These are phyloP conservation scores for Leccinum broughii DNA, from an alignment of 768 basidiomycete species.

Conservation along the genomic window DNA sequence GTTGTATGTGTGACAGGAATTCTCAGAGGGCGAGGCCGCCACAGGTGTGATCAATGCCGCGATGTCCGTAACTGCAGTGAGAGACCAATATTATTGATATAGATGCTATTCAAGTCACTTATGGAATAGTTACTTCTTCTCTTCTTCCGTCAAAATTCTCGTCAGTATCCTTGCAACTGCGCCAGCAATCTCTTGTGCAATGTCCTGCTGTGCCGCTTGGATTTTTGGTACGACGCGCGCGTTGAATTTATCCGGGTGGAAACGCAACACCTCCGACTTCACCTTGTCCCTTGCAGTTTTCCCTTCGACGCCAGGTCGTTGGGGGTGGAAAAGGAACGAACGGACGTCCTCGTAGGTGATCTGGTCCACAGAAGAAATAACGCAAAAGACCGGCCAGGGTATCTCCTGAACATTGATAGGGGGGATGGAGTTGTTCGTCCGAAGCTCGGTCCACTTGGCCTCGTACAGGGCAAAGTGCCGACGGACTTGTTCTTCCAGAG, in stretches of 20 bases:
- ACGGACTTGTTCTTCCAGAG: conserved; percentile 9
- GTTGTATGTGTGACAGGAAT: not conserved
- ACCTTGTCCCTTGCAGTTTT: conserved; percentile 38
- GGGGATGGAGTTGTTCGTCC: conserved; percentile 19
- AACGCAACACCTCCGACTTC: conserved; percentile 48
- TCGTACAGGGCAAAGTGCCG: conserved; percentile 31
- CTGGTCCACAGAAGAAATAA: conserved; percentile 22
- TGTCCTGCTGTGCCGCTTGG: conserved; percentile 30
- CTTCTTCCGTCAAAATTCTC: conserved; percentile 31
- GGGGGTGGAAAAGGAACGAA: conserved; percentile 43
- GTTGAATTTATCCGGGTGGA: conserved; percentile 58
- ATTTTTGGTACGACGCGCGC: conserved; percentile 38
- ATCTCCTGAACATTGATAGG: conserved; percentile 33
- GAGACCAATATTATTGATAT: not conserved
- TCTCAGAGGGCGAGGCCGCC: not conserved
- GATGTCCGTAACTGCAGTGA: not conserved
- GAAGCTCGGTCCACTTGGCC: conserved; percentile 40
- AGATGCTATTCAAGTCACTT: not conserved
- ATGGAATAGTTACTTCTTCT: not conserved
- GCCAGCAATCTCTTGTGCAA: conserved; percentile 39
- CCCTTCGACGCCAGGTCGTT: conserved; percentile 27
- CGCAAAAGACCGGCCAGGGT: conserved; percentile 46
- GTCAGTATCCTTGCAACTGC: conserved; percentile 44
- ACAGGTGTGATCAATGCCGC: not conserved
- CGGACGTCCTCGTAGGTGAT: conserved; percentile 38